These are phyloP conservation scores for Termitomyces sp. DNA, from an alignment of 768 basidiomycete species.

Conservation along the genomic window DNA sequence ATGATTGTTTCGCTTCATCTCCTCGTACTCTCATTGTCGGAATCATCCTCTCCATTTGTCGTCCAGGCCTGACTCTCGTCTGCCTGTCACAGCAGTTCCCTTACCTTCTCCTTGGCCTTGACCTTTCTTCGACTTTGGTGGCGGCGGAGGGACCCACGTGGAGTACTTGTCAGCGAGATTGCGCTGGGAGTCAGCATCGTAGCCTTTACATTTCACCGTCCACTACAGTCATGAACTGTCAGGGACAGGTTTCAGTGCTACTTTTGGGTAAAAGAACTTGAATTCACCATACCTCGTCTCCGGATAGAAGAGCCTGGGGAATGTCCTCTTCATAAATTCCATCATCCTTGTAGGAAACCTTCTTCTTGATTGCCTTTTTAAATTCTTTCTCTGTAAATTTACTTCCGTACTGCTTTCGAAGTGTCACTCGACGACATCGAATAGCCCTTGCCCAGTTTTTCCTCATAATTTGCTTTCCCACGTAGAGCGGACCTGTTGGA, in stretches of 20 bases:
- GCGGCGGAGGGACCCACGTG: slow-evolving; percentile 11
- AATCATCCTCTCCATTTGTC: background rate
- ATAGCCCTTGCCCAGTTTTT: slow-evolving; percentile 24
- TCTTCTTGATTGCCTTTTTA: background rate
- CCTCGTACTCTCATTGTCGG: background rate
- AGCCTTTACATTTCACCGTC: slow-evolving; percentile 39
- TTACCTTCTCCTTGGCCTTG: background rate
- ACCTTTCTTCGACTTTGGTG: background rate
- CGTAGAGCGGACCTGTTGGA: slow-evolving; percentile 2
- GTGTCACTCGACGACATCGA: slow-evolving; percentile 26
- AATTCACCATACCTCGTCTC: slow-evolving; percentile 27
- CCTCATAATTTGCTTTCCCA: slow-evolving; percentile 27
- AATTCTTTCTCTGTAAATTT: slow-evolving; percentile 25
- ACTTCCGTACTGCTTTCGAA: slow-evolving; percentile 22
- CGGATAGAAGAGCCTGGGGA: slow-evolving; percentile 22
- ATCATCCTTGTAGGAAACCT: slow-evolving; percentile 6
- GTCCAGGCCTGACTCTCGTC: no score
- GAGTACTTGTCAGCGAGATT: slow-evolving; percentile 25
- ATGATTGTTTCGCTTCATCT: background rate
- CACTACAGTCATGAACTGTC: slow-evolving; percentile 30
- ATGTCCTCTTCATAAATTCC: slow-evolving; percentile 25
- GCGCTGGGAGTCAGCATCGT: slow-evolving; percentile 34
- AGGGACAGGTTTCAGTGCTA: background rate
- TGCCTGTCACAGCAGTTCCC: background rate
- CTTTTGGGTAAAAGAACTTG: background rate